Evolutionary conservation across 2,329 filamentous ascomycete species (phyloP).

Genomic region (Neofusicoccum parvum): DNA sequence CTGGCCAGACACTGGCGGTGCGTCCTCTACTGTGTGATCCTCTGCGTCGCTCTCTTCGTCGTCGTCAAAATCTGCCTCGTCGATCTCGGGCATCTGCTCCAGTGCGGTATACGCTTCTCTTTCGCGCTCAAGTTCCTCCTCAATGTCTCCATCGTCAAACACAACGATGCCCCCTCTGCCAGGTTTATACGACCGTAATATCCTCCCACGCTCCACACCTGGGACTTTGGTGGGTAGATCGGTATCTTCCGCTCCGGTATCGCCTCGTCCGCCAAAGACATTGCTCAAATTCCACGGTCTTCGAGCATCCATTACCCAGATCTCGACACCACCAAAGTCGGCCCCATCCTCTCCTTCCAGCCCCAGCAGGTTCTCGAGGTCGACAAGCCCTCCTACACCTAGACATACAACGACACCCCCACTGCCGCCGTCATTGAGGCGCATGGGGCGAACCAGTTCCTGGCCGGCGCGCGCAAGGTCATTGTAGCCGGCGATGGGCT

Average conservation of each 20-base stretch:
- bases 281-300: conserved; percentile 95
- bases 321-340: conserved; percentile 79
- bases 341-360: conserved; percentile 70
- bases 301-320: conserved; percentile 91
- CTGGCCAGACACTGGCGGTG: conserved; percentile 39
- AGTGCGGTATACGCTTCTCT: conserved; percentile 83
- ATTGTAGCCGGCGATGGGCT: conserved; percentile 89
- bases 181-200: conserved; percentile 71
- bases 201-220: conserved; percentile 73
- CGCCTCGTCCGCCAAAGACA: conserved; percentile 70
- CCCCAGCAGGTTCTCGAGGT: conserved; percentile 78
- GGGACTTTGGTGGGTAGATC: conserved; percentile 40
- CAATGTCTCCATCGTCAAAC: conserved; percentile 94
- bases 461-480: conserved; percentile 80
- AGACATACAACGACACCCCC: conserved; percentile 91
- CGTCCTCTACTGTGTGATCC: conserved; percentile 30
- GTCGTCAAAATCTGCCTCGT: conserved; percentile 68
- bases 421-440: conserved; percentile 77
- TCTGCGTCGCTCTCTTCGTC: conserved; percentile 60
- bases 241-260: neutral
- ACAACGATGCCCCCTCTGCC: conserved; percentile 88
- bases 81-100: conserved; percentile 86
- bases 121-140: conserved; percentile 74
- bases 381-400: conserved; percentile 88
- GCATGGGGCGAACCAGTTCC: conserved; percentile 82